A percentile compares a stretch with the other conserved stretches of the same genome.
Conservation (phyloP, 1,139 yeast species). For the Nakaseomyces glabratus region DNA sequence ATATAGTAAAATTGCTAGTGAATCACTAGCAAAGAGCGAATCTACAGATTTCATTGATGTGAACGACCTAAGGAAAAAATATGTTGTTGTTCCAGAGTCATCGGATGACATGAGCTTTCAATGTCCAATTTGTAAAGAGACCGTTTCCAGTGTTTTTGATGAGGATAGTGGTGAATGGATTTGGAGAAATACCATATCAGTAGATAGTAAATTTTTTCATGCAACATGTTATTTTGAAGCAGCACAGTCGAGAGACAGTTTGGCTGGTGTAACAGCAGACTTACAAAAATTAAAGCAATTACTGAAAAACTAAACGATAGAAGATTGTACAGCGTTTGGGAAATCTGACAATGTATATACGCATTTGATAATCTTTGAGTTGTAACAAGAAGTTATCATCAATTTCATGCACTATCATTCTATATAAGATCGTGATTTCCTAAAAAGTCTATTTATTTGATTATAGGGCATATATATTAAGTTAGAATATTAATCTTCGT, state of each 20-base stretch:
- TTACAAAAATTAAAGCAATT: constrained; percentile 20
- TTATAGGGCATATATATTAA: too few relatives aligned
- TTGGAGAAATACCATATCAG: constrained; percentile 72
- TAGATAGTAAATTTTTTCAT: constrained; percentile 70
- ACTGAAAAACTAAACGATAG: too few relatives aligned
- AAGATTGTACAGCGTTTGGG: too few relatives aligned
- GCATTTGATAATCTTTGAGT: too few relatives aligned
- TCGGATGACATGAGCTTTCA: constrained; percentile 58
- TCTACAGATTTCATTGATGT: constrained; percentile 13
- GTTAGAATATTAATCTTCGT: too few relatives aligned
- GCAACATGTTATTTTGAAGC: constrained; percentile 76
- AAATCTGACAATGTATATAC: too few relatives aligned
- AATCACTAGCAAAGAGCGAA: background rate
- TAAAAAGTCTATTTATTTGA: too few relatives aligned
- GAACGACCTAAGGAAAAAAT: constrained; percentile 19
- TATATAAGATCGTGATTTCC: too few relatives aligned
- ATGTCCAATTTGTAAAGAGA: constrained; percentile 86
- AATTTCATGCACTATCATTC: too few relatives aligned
- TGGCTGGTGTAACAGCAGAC: constrained; percentile 14
- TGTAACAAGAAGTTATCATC: too few relatives aligned
- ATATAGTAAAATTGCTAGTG: constrained; percentile 10
- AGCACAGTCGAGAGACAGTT: constrained; percentile 28
- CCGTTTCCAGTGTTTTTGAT: constrained; percentile 68
- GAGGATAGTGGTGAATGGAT: constrained; percentile 95
- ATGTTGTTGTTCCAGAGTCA: constrained; percentile 63